Evolutionary conservation across 169 alveolate genomes (phyloP), one percentile per base, ranked within the genome.

Genomic region (Eimeria tenella): DNA sequence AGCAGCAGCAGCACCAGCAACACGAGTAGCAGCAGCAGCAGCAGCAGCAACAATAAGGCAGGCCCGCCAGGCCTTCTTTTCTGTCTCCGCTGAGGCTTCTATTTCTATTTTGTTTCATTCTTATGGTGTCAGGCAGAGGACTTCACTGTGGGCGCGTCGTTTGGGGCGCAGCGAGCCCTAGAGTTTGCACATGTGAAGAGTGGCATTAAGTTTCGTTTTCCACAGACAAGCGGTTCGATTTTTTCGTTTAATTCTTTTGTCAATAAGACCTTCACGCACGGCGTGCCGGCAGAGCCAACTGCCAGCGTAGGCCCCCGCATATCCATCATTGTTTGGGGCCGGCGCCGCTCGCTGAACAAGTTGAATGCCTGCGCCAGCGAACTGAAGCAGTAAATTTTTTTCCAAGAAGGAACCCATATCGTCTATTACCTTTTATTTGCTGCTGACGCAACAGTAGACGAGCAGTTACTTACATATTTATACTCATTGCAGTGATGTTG

Each of bases 71-170:
- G 42, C 42, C 42, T 31, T 31, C 42, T 0, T 31, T 31, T 31
- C 2, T 31, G 0, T 31, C 42, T 31, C 42, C 2, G 42, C 42
- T 31, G 42, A 31, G 21, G 10, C 2, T 68, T 5, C n/a, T 68
- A n/a, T 21, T 68, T 68, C 9, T 3, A 7, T 13, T n/a, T 68
- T 21, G n/a, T 0, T 11, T n/a, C 25, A 13, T 13, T 7, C 19
- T 3, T 13, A 6, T 10, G 13, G 7, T 71, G 82, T 25, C 93
- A 90, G 77, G 75, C 87, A 50, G 96, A 95, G 75, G 96, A 95
- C 73, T 81, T 94, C 84, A 95, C 97, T 1, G 95, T 94, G 9
- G 97, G 97, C 23, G 97, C 96, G 21, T 95, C 97, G 10, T 92
- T 95, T 65, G 97, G 97, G 8, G 93, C 94, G 15, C 94, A 93